A percentile compares a stretch with the other conserved stretches of the same genome.
Evolutionary conservation across 495 filamentous ascomycete genomes (phyloP).

Genomic region (Acidiella bohemica): DNA sequence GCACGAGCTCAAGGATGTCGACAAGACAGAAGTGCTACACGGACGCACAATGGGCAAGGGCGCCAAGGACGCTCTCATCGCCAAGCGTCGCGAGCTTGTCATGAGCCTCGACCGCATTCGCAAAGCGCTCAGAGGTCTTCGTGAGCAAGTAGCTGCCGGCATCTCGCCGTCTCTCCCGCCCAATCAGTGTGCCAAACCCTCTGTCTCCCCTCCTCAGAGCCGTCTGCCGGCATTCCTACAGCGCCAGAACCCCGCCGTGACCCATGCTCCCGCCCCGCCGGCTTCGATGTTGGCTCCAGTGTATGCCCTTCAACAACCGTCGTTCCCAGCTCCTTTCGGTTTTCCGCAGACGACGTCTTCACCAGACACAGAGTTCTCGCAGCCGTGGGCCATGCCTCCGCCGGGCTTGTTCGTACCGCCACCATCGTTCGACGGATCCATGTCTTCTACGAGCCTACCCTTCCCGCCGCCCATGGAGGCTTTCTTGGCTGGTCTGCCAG

Average conservation of each 20-base stretch:
- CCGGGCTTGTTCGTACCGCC: conserved; percentile 14
- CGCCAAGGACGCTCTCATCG: conserved; percentile 15
- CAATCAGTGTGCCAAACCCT: neutral
- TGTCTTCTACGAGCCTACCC: neutral
- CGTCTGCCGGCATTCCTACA: conserved; percentile 16
- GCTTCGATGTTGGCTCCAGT: neutral
- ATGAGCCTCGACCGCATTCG: conserved; percentile 20
- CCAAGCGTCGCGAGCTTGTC: conserved; percentile 18
- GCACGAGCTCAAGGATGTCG: conserved; percentile 19
- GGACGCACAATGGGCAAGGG: conserved; percentile 13
- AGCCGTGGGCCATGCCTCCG: conserved; percentile 8
- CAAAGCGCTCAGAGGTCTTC: conserved; percentile 19
- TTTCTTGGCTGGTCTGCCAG: neutral
- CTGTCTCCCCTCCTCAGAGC: conserved; percentile 5
- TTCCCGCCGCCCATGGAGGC: neutral
- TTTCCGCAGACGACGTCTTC: conserved; percentile 7
- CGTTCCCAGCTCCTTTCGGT: conserved; percentile 2
- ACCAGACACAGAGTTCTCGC: conserved; percentile 3
- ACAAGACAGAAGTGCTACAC: conserved; percentile 22
- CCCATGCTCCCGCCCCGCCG: no score
- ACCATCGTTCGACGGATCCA: conserved; percentile 15
- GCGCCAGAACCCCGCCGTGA: conserved; percentile 7
- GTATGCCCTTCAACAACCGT: conserved; percentile 14
- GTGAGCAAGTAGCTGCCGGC: conserved; percentile 1
- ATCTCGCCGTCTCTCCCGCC: neutral